Conservation (phyloP, 2,329 filamentous ascomycete species). For the Diaporthe destruens region DNA sequence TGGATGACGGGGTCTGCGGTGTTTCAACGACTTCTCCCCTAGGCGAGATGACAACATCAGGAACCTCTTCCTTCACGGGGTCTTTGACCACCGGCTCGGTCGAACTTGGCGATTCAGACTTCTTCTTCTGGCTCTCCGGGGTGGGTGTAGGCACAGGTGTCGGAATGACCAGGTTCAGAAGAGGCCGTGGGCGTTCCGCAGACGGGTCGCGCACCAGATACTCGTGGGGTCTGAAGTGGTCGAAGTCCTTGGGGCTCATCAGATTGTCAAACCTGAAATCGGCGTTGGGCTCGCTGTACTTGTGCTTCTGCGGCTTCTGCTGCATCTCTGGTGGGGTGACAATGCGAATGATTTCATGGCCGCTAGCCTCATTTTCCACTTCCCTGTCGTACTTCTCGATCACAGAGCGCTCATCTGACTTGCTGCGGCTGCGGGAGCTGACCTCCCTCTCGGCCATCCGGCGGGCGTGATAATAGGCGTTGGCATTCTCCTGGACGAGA, state of each 20-base stretch:
- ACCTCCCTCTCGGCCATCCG: conserved; percentile 67
- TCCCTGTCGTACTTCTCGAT: conserved; percentile 65
- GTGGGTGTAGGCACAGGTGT: conserved; percentile 68
- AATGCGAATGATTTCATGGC: conserved; percentile 56
- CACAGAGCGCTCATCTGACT: conserved; percentile 66
- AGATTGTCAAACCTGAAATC: conserved; percentile 73
- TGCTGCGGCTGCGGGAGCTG: conserved; percentile 64
- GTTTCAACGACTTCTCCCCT: conserved; percentile 60
- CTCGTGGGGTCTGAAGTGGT: conserved; percentile 47
- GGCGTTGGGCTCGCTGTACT: conserved; percentile 71
- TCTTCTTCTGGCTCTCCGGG: conserved; percentile 55
- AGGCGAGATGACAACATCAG: conserved; percentile 53
- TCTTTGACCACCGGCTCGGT: conserved; percentile 41
- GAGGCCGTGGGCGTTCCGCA: conserved; percentile 66
- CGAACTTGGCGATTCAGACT: conserved; percentile 41
- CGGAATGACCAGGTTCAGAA: conserved; percentile 72
- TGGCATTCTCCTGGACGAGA: conserved; percentile 67
- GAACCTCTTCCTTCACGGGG: conserved; percentile 43
- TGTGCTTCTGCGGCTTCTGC: conserved; percentile 57
- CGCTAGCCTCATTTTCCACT: conserved; percentile 49
- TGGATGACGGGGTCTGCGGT: conserved; percentile 54
- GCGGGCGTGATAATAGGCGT: conserved; percentile 69
- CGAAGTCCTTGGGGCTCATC: conserved; percentile 65
- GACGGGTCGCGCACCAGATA: conserved; percentile 61
- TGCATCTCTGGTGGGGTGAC: conserved; percentile 68